Conservation (phyloP, 305 asterid genomes). For the Fraxinus greggii region DNA sequence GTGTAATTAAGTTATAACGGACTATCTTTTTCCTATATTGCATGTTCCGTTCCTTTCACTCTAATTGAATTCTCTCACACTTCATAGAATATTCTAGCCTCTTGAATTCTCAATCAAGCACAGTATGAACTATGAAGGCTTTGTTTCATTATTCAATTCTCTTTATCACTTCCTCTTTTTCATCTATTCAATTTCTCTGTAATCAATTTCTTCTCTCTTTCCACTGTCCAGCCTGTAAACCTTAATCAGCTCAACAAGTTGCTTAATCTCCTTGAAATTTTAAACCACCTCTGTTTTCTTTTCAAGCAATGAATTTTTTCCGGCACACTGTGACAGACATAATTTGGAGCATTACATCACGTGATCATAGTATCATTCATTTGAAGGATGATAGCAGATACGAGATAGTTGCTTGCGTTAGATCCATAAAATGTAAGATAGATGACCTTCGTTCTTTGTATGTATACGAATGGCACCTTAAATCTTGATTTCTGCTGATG, state of each 20-base stretch:
- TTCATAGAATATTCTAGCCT: not conserved
- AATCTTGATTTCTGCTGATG: not conserved
- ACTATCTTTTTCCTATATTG: not conserved
- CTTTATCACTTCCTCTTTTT: not conserved
- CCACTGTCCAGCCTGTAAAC: not conserved
- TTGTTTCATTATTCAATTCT: not conserved
- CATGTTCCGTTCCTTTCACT: not conserved
- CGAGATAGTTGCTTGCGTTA: not conserved
- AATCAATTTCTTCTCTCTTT: not conserved
- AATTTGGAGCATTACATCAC: not conserved
- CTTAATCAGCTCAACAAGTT: not conserved
- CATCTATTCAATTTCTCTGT: not conserved
- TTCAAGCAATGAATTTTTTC: not conserved
- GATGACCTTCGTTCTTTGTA: not conserved
- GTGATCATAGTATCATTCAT: not conserved
- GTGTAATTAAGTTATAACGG: not conserved
- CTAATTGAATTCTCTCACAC: not conserved
- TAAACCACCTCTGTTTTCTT: not conserved
- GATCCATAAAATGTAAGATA: not conserved
- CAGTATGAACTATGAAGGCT: not conserved
- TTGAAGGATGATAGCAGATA: not conserved
- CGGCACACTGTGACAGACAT: not conserved
- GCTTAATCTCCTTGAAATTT: not conserved
- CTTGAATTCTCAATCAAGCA: not conserved
- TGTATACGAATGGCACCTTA: not conserved